A percentile compares a stretch with the other conserved stretches of the same genome.
phyloP scores from a whole-genome alignment of 2,329 filamentous ascomycete species.

The Claviceps fusiformis region DNA sequence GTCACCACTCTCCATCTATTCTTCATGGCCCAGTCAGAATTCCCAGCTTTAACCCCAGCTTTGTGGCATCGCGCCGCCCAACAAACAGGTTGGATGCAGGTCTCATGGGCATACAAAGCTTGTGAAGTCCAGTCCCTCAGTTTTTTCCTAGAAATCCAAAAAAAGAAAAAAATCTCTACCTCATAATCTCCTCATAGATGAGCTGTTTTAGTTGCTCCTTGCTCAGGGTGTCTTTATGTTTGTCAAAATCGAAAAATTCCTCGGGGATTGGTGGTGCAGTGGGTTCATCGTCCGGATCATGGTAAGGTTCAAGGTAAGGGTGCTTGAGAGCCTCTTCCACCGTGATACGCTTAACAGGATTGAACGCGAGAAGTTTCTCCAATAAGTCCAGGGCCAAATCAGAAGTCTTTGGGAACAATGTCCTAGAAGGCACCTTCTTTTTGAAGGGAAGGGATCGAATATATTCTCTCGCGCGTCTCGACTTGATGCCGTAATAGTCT shows the following conservation, averaged over 20 bases:
- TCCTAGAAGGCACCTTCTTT: constrained; percentile 98
- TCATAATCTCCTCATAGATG: constrained; percentile 95
- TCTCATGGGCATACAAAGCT: neutral
- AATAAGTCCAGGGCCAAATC: constrained; percentile 86
- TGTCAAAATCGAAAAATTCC: constrained; percentile 99
- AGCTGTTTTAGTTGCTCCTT: constrained; percentile 97
- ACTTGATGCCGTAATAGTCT: constrained; percentile 99
- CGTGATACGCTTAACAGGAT: constrained; percentile 95
- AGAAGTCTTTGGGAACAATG: constrained; percentile 98
- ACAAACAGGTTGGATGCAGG: neutral
- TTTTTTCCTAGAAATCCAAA: neutral
- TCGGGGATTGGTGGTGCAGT: constrained; percentile 93
- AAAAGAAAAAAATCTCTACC: constrained; percentile 20
- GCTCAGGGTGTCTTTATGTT: constrained; percentile 97
- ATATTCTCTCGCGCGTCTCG: constrained; percentile 89
- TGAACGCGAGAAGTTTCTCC: constrained; percentile 93
- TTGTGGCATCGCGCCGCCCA: neutral
- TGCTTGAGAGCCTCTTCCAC: constrained; percentile 96
- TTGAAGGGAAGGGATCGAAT: constrained; percentile 97
- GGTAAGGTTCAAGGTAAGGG: constrained; percentile 95
- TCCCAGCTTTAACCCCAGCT: neutral
- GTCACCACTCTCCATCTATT: neutral
- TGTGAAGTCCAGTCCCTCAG: neutral
- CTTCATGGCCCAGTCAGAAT: neutral
- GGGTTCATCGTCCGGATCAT: constrained; percentile 96